Evolutionary conservation across 306 rosid genomes (phyloP), one percentile per base, ranked within the genome.

Genomic region (Senna siamea): DNA sequence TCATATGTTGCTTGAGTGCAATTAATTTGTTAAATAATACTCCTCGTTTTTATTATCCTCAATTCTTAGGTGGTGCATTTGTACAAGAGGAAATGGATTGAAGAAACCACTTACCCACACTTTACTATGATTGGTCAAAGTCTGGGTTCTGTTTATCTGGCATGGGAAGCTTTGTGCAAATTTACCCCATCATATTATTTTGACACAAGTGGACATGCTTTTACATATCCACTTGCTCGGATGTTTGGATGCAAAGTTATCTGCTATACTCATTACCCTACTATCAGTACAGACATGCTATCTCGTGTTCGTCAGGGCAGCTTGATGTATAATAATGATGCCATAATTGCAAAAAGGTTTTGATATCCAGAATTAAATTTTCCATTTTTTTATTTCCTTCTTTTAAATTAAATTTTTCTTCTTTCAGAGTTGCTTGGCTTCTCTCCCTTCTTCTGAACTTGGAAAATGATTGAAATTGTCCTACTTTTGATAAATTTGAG

Each of bases 121-220:
- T 87, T 94, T 52, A 94, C 97, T 2, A 94, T 92, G 95, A 94
- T 92, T 34, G 99, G 95, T 70, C 99, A 94, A 78, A 92, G 96
- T 81, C 72, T 92, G 28, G 96, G 99, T 51, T 92, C 97, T 19
- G 55, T 92, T 69, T 94, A 88, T 80, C 92, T 94, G 57, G 79
- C 86, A 0, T 92, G 95, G 96, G 97, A 94, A 78, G 99, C 99
- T 58, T 83, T 94, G 80, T 78, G 89, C 81, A 89, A 87, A 59
- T 84, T 87, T 72, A 91, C 95, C 32, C 98, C 98, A 7, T 63
- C 63, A 18, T 87, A 82, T 85, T 91, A 85, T 76, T 78, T 94
- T 67, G 97, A 94, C 75, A 89, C 99, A 26, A 87, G 96, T 77
- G 99, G 99, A 35, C 80, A 92, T 79, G 97, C 99, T 32, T 93